These are phyloP conservation scores for Macrophomina phaseolina DNA, from an alignment of 2,329 filamentous ascomycete genomes.

Conservation along the genomic window DNA sequence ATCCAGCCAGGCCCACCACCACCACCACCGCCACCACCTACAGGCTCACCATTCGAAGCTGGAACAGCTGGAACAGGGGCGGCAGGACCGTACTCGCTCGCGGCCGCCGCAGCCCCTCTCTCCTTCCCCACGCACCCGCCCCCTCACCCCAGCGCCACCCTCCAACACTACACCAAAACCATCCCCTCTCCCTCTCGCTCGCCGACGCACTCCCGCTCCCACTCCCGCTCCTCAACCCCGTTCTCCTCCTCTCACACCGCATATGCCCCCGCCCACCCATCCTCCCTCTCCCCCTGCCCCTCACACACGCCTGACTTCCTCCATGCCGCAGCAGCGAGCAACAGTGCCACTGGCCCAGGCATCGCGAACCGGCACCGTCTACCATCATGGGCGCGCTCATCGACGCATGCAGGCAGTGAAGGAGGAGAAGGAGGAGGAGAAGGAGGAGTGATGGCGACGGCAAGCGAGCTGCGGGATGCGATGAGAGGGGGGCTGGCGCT, in stretches of 20 bases:
- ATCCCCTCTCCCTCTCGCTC: too few species aligned
- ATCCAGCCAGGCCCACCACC: not conserved
- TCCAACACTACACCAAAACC: too few species aligned
- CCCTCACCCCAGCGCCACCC: too few species aligned
- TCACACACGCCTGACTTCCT: not conserved
- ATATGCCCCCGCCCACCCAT: not conserved
- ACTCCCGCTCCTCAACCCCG: not conserved
- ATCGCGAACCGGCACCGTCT: conserved; percentile 22
- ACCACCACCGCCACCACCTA: not conserved
- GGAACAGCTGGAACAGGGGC: too few species aligned
- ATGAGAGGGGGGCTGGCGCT: conserved; percentile 22
- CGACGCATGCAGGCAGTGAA: not conserved
- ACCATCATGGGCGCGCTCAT: conserved; percentile 19
- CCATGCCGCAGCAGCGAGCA: not conserved
- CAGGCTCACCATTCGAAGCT: too few species aligned
- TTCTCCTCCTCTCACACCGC: not conserved
- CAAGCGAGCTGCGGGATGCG: not conserved
- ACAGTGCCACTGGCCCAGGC: not conserved
- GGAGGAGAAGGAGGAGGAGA: not conserved
- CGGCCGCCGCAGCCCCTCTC: not conserved
- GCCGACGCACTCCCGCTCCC: too few species aligned
- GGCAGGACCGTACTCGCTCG: not conserved
- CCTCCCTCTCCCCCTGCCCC: not conserved
- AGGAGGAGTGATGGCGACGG: not conserved
- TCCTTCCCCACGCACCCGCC: not conserved